Conservation (phyloP, 2,329 filamentous ascomycete genomes). For the Trichoderma afroharzianum region DNA sequence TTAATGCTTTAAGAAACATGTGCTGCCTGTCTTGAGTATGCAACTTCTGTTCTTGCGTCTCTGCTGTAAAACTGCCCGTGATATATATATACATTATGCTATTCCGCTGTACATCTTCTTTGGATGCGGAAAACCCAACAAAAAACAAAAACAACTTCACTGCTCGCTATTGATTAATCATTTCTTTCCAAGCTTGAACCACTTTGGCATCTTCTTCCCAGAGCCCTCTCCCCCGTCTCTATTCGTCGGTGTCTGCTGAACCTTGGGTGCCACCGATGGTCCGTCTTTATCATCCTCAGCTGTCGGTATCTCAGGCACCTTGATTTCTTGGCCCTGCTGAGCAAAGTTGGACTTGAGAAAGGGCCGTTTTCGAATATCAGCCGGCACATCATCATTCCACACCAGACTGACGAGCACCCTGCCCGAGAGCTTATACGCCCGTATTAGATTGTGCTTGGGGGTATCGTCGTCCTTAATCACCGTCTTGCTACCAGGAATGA, state of each 20-base stretch:
- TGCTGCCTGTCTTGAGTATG: not conserved
- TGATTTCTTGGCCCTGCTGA: constrained; percentile 62
- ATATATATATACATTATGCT: not conserved
- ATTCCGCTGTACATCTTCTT: not conserved
- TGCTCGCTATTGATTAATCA: constrained; percentile 29
- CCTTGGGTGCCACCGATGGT: constrained; percentile 21
- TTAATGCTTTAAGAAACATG: not conserved
- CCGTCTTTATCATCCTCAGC: constrained; percentile 36
- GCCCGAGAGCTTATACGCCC: constrained; percentile 65
- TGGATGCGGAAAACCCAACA: not conserved
- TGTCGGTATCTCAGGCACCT: constrained; percentile 55
- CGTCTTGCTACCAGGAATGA: constrained; percentile 55
- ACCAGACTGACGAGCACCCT: constrained; percentile 71
- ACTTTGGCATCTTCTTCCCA: constrained; percentile 59
- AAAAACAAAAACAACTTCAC: not conserved
- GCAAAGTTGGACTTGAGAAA: constrained; percentile 59
- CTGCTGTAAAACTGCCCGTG: not conserved
- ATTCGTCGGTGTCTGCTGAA: constrained; percentile 34
- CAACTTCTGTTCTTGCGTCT: not conserved
- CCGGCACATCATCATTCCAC: constrained; percentile 65
- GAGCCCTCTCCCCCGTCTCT: constrained; percentile 38
- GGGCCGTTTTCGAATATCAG: constrained; percentile 49
- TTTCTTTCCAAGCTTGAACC: constrained; percentile 73
- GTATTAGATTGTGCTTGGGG: constrained; percentile 59
- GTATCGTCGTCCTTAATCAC: constrained; percentile 46